These are phyloP conservation scores for Neurospora sp. DNA, from an alignment of 495 filamentous ascomycete species.

Conservation along the genomic window DNA sequence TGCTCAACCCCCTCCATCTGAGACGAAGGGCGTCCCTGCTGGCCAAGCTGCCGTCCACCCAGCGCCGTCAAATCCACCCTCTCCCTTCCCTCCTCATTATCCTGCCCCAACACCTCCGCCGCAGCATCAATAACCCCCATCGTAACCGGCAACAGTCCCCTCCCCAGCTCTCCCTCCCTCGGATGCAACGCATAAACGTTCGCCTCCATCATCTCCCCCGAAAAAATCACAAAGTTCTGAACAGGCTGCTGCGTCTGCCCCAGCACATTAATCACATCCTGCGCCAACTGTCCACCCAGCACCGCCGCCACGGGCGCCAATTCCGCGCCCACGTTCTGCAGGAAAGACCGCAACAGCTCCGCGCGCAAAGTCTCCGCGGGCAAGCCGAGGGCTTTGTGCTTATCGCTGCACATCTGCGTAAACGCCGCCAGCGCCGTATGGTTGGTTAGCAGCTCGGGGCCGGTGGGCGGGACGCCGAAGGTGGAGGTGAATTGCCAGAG, in stretches of 20 bases:
- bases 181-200: slow-evolving; percentile 78
- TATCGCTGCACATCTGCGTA: slow-evolving; percentile 63
- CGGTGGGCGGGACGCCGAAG: slow-evolving; percentile 44
- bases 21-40: not conserved
- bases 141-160: slow-evolving; percentile 9
- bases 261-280: slow-evolving; percentile 95
- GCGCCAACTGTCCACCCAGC: slow-evolving; percentile 78
- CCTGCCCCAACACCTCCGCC: not conserved
- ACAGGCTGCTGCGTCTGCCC: slow-evolving; percentile 83
- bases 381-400: slow-evolving; percentile 64
- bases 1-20: not conserved
- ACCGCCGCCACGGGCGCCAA: slow-evolving; percentile 82
- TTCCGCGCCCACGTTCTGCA: slow-evolving; percentile 73
- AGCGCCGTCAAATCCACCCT: not conserved
- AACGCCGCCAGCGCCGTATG: slow-evolving; percentile 56
- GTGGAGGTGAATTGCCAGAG: slow-evolving; percentile 66
- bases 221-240: slow-evolving; percentile 89
- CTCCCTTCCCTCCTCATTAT: not conserved
- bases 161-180: slow-evolving; percentile 34
- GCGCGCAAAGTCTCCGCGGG: slow-evolving; percentile 63
- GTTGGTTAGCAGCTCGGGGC: slow-evolving; percentile 14
- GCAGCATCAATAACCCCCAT: not conserved
- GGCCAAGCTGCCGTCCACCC: not conserved
- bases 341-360: slow-evolving; percentile 72
- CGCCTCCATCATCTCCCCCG: slow-evolving; percentile 67